Evolutionary conservation across 1,284 basidiomycete species (phyloP).

Genomic region (Marasmius sp.): DNA sequence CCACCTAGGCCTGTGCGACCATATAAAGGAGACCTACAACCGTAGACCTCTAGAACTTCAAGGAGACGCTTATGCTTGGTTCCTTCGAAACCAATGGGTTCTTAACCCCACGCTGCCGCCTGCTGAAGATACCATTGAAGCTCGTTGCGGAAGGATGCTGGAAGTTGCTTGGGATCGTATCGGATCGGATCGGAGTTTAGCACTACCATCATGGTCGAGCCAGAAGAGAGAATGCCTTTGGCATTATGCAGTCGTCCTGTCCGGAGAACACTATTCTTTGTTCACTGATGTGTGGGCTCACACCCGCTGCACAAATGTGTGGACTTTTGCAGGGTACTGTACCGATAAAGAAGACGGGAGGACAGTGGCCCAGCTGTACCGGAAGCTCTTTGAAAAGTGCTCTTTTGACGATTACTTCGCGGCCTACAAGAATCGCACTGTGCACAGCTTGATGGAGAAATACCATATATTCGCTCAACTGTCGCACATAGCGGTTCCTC

Average conservation of each 20-base stretch:
- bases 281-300: slow-evolving; percentile 14
- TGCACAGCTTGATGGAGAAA: slow-evolving; percentile 25
- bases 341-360: slow-evolving; percentile 21
- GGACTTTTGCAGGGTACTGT: slow-evolving; percentile 29
- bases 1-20: slow-evolving; percentile 22
- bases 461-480: slow-evolving; percentile 12
- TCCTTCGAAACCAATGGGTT: slow-evolving; percentile 31
- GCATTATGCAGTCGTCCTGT: slow-evolving; percentile 14
- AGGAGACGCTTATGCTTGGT: slow-evolving; percentile 33
- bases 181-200: not conserved
- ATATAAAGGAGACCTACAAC: slow-evolving; percentile 32
- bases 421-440: slow-evolving; percentile 22
- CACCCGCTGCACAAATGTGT: too few relatives aligned
- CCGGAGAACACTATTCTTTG: slow-evolving; percentile 16
- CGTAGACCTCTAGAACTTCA: slow-evolving; percentile 15
- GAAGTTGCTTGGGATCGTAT: not conserved
- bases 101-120: slow-evolving; percentile 20
- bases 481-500: slow-evolving; percentile 18
- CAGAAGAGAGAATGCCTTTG: slow-evolving; percentile 11
- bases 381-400: slow-evolving; percentile 23
- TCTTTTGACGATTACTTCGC: slow-evolving; percentile 32
- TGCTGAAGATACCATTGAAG: not conserved
- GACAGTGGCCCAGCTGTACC: slow-evolving; percentile 18
- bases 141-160: not conserved
- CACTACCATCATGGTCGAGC: slow-evolving; percentile 7